Evolutionary conservation across 2,329 filamentous ascomycete genomes (phyloP).

Genomic region (Colletotrichum graminicola): DNA sequence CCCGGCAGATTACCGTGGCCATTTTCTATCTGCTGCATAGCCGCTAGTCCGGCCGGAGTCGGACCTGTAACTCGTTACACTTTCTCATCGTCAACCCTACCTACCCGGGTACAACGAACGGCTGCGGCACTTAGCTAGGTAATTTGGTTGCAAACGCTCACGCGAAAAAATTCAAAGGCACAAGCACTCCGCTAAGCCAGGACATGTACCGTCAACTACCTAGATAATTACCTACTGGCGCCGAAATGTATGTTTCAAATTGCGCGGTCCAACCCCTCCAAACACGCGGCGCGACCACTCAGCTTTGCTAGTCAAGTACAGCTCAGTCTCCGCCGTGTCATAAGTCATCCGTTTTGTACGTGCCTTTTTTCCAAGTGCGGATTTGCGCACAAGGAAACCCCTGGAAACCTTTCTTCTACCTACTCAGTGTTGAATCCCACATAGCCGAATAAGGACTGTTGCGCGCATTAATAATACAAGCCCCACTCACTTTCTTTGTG

Average conservation of each 20-base stretch:
- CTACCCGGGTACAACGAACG: no score
- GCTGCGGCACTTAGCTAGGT: background rate
- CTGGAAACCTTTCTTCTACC: background rate
- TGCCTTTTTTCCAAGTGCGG: background rate
- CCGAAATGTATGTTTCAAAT: conserved; percentile 15
- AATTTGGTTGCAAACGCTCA: background rate
- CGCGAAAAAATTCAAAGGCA: background rate
- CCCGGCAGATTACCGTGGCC: background rate
- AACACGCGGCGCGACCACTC: background rate
- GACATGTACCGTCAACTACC: background rate
- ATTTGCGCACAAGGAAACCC: conserved; percentile 12
- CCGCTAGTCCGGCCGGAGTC: conserved; percentile 18
- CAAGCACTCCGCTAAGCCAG: conserved; percentile 17
- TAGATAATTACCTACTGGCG: background rate
- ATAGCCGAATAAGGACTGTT: conserved; percentile 17
- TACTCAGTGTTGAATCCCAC: conserved; percentile 16
- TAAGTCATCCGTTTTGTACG: background rate
- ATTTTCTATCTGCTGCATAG: background rate
- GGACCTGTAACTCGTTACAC: conserved; percentile 1
- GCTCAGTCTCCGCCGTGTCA: background rate
- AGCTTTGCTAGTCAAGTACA: background rate
- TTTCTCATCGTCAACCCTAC: background rate
- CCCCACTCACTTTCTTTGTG: background rate
- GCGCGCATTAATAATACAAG: conserved; percentile 30
- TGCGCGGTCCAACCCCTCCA: conserved; percentile 5